These are phyloP conservation scores for Ascochyta fabae DNA, from an alignment of 2,329 filamentous ascomycete species.

Conservation along the genomic window DNA sequence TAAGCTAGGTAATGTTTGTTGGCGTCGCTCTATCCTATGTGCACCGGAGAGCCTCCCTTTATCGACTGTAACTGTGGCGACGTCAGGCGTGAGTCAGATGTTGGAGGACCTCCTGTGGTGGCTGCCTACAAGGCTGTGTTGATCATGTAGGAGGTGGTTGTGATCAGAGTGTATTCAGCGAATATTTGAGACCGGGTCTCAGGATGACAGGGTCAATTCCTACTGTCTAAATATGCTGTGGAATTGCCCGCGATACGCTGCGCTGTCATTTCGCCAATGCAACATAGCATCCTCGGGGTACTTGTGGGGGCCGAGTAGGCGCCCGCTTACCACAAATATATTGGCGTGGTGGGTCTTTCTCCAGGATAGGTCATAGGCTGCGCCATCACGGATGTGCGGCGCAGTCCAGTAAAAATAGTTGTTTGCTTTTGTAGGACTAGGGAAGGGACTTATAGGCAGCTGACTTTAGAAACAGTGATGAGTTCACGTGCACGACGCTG, in stretches of 20 bases:
- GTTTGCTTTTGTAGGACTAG: neutral
- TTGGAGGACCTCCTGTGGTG: neutral
- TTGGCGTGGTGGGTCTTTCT: conserved; percentile 10
- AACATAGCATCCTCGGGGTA: conserved; percentile 8
- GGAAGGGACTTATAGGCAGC: neutral
- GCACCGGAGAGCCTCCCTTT: neutral
- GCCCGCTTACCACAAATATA: conserved; percentile 14
- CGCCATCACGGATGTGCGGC: conserved; percentile 30
- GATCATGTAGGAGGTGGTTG: neutral
- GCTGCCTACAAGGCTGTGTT: neutral
- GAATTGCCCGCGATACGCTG: neutral
- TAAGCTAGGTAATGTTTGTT: too few relatives aligned
- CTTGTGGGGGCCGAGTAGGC: conserved; percentile 19
- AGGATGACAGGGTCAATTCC: neutral
- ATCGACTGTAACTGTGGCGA: neutral
- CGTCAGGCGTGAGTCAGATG: neutral
- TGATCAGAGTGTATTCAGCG: neutral
- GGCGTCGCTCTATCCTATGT: too few relatives aligned
- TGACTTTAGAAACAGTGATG: too few relatives aligned
- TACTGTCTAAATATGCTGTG: neutral
- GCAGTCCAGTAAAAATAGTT: conserved; percentile 15
- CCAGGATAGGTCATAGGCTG: conserved; percentile 19
- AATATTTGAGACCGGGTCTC: too few relatives aligned
- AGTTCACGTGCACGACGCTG: neutral
- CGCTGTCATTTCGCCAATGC: conserved; percentile 21